phyloP scores from a whole-genome alignment of 2,329 filamentous ascomycete species.

The Neospermospora avenae region DNA sequence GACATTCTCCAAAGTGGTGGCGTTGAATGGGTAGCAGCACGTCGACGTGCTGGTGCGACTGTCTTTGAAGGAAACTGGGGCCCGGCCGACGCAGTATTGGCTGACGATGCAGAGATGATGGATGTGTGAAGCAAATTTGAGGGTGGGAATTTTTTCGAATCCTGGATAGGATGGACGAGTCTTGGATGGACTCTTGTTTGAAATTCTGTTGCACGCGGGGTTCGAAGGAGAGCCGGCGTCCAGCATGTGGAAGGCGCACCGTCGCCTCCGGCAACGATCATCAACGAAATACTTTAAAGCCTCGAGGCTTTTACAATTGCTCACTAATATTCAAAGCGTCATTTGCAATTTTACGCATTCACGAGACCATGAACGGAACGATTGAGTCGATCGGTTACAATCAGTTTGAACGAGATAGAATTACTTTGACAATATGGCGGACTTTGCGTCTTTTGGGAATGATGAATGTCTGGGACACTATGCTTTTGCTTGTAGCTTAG shows the following conservation, averaged over 20 bases:
- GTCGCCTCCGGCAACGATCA: slow-evolving; percentile 14
- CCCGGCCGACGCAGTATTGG: slow-evolving; percentile 55
- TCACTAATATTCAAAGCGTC: slow-evolving; percentile 25
- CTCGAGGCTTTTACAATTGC: slow-evolving; percentile 19
- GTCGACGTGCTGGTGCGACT: slow-evolving; percentile 83
- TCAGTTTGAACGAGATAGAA: slow-evolving; percentile 12
- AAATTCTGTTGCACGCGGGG: slow-evolving; percentile 26
- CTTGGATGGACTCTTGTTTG: slow-evolving; percentile 16
- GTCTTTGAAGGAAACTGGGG: slow-evolving; percentile 97
- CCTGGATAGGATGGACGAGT: slow-evolving; percentile 34
- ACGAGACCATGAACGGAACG: slow-evolving; percentile 29
- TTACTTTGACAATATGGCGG: slow-evolving; percentile 19
- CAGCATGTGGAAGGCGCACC: slow-evolving; percentile 9
- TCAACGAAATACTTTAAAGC: slow-evolving; percentile 23
- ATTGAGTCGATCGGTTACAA: slow-evolving; percentile 18
- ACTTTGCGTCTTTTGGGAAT: slow-evolving; percentile 10
- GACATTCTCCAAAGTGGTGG: slow-evolving; percentile 72
- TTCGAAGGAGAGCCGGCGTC: slow-evolving; percentile 28
- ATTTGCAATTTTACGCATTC: slow-evolving; percentile 30
- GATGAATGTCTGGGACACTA: slow-evolving; percentile 7
- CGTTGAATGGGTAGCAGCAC: slow-evolving; percentile 73
- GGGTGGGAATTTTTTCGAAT: slow-evolving; percentile 24
- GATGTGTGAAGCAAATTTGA: slow-evolving; percentile 31
- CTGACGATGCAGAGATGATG: slow-evolving; percentile 38
- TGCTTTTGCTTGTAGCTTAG: slow-evolving; percentile 24